These are phyloP conservation scores for Ophiostoma sp. DNA, from an alignment of 2,329 filamentous ascomycete species.

Conservation along the genomic window DNA sequence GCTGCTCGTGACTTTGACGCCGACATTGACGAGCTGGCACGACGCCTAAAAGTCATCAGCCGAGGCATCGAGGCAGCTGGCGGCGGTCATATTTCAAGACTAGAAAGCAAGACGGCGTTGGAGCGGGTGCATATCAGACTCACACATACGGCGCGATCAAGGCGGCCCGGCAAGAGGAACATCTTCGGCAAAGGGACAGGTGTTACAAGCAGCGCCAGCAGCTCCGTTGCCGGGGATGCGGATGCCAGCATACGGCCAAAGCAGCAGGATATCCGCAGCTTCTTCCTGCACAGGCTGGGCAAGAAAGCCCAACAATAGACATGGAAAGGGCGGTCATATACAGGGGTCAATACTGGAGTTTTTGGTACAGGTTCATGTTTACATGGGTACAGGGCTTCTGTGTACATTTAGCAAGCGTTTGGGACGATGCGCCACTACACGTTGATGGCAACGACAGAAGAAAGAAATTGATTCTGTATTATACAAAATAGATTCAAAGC, in stretches of 20 bases:
- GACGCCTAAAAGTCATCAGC: slow-evolving; percentile 52
- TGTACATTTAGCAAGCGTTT: not conserved
- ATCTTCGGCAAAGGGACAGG: slow-evolving; percentile 34
- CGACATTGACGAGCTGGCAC: slow-evolving; percentile 61
- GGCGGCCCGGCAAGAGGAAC: slow-evolving; percentile 48
- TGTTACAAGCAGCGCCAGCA: not conserved
- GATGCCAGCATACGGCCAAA: slow-evolving; percentile 14
- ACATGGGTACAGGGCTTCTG: not conserved
- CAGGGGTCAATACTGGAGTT: not conserved
- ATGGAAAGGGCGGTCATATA: not conserved
- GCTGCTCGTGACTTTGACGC: slow-evolving; percentile 53
- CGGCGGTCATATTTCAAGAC: slow-evolving; percentile 63
- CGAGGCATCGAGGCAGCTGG: slow-evolving; percentile 67
- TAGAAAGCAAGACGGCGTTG: slow-evolving; percentile 70
- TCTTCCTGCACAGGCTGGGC: slow-evolving; percentile 21
- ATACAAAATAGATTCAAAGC: slow-evolving; percentile 7
- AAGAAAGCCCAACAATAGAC: slow-evolving; percentile 10
- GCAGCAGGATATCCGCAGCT: slow-evolving; percentile 26
- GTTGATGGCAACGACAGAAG: not conserved
- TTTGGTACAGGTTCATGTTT: not conserved
- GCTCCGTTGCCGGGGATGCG: not conserved
- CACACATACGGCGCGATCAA: slow-evolving; percentile 63
- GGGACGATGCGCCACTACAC: not conserved
- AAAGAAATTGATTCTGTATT: not conserved
- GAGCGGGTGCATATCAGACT: slow-evolving; percentile 72